phyloP scores from a whole-genome alignment of 164 flowering plant genomes.

The Paratinospora sagittata region DNA sequence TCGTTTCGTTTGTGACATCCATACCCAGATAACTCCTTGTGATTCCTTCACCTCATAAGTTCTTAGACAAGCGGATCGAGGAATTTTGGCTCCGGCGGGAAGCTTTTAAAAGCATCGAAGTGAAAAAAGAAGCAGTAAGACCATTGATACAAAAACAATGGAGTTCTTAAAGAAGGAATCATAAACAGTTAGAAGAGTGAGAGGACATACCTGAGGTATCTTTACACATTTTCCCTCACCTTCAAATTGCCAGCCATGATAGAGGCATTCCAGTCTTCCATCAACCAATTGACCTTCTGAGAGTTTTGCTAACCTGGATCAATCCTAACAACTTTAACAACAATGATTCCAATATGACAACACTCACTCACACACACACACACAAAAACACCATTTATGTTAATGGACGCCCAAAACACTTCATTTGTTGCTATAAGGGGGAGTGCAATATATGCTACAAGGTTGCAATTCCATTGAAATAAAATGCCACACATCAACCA shows the following conservation, averaged over 20 bases:
- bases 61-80: constrained; percentile 61
- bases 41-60: constrained; percentile 76
- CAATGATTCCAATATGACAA: constrained; percentile 4
- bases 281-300: constrained; percentile 89
- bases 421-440: too few species aligned
- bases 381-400: neutral
- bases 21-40: constrained; percentile 94
- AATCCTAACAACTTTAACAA: constrained; percentile 6
- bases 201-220: constrained; percentile 80
- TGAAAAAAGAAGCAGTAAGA: neutral
- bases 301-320: constrained; percentile 74
- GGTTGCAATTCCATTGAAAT: too few species aligned
- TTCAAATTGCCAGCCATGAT: constrained; percentile 98
- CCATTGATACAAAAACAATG: neutral
- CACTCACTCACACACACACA: neutral
- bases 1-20: constrained; percentile 80
- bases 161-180: neutral
- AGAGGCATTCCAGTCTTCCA: constrained; percentile 85
- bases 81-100: constrained; percentile 73
- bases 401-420: neutral
- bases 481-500: too few species aligned
- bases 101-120: constrained; percentile 38
- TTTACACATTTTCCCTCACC: constrained; percentile 80
- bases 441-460: too few species aligned
- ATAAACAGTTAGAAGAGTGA: neutral